Base-by-base conservation (phyloP, 2,329 filamentous ascomycete species). In the Cercospora sp. region DNA sequence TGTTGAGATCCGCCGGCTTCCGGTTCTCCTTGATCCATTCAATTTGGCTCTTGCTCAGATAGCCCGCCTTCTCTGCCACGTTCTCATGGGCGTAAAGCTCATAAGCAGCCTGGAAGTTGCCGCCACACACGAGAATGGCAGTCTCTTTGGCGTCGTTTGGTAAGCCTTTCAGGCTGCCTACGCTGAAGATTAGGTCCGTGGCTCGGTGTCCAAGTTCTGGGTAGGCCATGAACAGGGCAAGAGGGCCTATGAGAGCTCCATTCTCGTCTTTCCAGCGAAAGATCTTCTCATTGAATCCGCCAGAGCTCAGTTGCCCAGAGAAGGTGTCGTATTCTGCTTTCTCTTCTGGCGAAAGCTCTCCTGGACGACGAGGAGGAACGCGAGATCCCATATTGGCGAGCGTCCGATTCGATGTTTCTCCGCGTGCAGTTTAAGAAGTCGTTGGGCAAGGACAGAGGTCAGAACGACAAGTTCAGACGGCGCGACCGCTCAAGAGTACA, bases 71-170 rank as follows among this genome's bases (percentile, higher is more conserved):
- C 21, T 62, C 59, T 10, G 73, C 73, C 18, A 75, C 62, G 24
- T 67, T 62, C 7, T 53, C 61, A 43, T 75, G 73, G 8, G 74
- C 71, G 45, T 75, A 75, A 12, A 75, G 61, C 66, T 75, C 74
- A 53, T 73, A 75, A 16, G 30, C 67, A 1, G 74, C 70, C 34
- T 73, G 60, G 66, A 69, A 75, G 16, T 69, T 59, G 28, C 70
- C 68, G 5, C 74, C 73, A 28, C 66, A 67, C 21, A 72, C 68
- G 26, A 76, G 67, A 8, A 75, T 75, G 9, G 72, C 73, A 9
- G 69, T 71, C 61, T 75, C 73, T 28, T 69, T 70, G 1, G 67
- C 74, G 26, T 74, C 71, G 1, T 45, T 16, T 0, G 74, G 73
- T 16, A 76, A 45, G 2, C 71, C 70, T 13, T 67, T 45, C 6